Evolutionary conservation across 2,329 filamentous ascomycete genomes (phyloP), one percentile per base, ranked within the genome.

Genomic region (Aspergillus awamori): DNA sequence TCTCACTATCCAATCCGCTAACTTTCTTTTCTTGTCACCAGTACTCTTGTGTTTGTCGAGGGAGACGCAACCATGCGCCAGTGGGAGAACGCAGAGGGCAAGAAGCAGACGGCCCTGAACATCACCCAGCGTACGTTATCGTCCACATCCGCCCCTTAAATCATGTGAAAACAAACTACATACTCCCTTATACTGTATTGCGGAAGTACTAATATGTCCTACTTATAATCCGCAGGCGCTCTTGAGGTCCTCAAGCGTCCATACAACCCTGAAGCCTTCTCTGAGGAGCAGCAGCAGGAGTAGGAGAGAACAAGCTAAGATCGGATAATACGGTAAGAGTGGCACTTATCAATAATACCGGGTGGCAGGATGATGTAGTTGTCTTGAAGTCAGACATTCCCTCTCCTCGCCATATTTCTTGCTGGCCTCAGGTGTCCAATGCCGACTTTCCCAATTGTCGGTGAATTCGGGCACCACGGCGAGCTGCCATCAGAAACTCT

Each of bases 1-100:
- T 30, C 15, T 28, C 15, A 17, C 30, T 51, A 20, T 15, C 22
- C 59, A 41, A 24, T 43, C 41, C 59, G 62, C 57, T 67, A 62
- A 69, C 38, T 45, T 51, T 41, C 36, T 30, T 43, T 53, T 38
- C 26, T 28, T 57, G 54, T 15, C 62, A 63, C 69, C 69, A 97
- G 93, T 63, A 85, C 92, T 13, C 81, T 92, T 54, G 83, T 99
- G 64, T 92, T 87, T 72, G 82, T 98, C 53, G 94, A 98, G 77
- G 93, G 90, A 48, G 92, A 97, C 63, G 90, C 89, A 63, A 81
- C 80, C 67, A 87, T 94, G 80, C 83, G 80, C 68, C 81, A 77
- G 48, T 94, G 87, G 74, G 85, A 89, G 67, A 88, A 90, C 68
- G 75, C 81, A 60, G 90, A 95, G 51, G 91, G 91, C 75, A 89